Conservation (phyloP, 2,329 filamentous ascomycete genomes). For the Colletotrichum liaoningense region DNA sequence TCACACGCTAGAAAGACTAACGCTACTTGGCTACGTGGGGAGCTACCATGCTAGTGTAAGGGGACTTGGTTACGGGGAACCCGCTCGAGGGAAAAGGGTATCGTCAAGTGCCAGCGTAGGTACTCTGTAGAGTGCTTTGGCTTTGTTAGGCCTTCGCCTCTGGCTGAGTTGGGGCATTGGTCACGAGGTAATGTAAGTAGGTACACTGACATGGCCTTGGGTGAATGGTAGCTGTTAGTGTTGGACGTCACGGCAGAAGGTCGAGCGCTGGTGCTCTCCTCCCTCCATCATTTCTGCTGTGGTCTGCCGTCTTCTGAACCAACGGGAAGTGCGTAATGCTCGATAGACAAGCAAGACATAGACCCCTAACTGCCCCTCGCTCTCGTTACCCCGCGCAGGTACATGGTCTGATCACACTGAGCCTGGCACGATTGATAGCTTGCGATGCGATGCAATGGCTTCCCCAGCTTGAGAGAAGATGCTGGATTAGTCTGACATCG, state of each 20-base stretch:
- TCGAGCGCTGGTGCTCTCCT: background rate
- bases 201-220: too few species aligned
- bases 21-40: background rate
- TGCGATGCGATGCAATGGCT: background rate
- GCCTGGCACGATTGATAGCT: conserved; percentile 2
- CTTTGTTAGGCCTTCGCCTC: background rate
- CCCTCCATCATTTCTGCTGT: background rate
- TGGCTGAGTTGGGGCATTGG: too few species aligned
- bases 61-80: background rate
- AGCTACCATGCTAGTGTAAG: background rate
- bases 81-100: background rate
- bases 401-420: conserved; percentile 26
- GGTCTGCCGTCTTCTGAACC: background rate
- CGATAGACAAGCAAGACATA: background rate
- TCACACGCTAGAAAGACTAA: background rate
- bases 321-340: background rate
- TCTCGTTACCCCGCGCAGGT: conserved; percentile 27
- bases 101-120: too few species aligned
- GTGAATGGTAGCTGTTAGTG: background rate
- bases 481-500: background rate
- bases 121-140: background rate
- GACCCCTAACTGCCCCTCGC: conserved; percentile 11
- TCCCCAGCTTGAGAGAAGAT: too few species aligned
- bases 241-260: background rate
- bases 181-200: too few species aligned